phyloP scores from a whole-genome alignment of 2,329 filamentous ascomycete genomes.

The Cyphellophora attinorum region DNA sequence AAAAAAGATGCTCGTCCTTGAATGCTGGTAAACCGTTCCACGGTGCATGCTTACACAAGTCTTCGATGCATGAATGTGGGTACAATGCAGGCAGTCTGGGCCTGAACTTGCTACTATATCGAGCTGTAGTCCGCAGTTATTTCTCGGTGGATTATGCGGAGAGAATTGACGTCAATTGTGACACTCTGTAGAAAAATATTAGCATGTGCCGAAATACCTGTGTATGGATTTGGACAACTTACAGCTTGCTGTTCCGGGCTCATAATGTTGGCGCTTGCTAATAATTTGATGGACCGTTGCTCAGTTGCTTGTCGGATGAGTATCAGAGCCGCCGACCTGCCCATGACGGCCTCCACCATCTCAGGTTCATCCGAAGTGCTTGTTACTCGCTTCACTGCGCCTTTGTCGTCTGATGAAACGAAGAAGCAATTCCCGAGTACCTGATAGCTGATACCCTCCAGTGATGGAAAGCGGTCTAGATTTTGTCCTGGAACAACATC shows the following conservation, averaged over 20 bases:
- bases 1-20: too few relatives aligned
- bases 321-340: conserved; percentile 31
- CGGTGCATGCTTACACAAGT: too few relatives aligned
- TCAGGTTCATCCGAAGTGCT: background rate
- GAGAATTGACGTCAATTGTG: background rate
- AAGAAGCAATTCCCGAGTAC: conserved; percentile 2
- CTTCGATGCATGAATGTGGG: too few relatives aligned
- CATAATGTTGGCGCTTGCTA: background rate
- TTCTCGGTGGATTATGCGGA: background rate
- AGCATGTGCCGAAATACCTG: too few relatives aligned
- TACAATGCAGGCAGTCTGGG: too few relatives aligned
- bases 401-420: background rate
- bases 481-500: background rate
- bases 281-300: background rate
- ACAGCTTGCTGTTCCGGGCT: background rate
- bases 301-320: conserved; percentile 41
- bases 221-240: background rate
- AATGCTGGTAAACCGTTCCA: too few relatives aligned
- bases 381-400: background rate
- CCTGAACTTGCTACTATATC: too few relatives aligned
- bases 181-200: conserved; percentile 1
- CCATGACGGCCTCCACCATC: background rate
- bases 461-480: background rate
- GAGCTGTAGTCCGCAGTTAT: background rate
- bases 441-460: background rate